These are phyloP conservation scores for Wickerhamomyces pijperi DNA, from an alignment of 805 yeast genomes.

Conservation along the genomic window DNA sequence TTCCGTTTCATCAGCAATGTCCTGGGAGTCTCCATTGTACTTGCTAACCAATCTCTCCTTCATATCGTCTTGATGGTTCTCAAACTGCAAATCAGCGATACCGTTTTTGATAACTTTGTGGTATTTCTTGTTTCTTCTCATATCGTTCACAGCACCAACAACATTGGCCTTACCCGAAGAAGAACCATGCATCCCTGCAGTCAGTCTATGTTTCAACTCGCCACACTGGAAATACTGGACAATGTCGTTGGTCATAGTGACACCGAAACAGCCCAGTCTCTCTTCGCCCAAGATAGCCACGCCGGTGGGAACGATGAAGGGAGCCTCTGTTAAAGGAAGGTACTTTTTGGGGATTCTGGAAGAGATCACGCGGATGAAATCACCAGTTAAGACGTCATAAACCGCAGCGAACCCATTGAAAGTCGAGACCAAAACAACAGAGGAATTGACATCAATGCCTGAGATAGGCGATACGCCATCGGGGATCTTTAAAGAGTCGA, in stretches of 20 bases:
- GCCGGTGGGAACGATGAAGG: conserved; percentile 9
- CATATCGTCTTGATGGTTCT: conserved; percentile 6
- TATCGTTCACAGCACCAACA: conserved; percentile 7
- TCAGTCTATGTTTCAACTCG: conserved; percentile 1
- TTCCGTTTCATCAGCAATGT: conserved; percentile 7
- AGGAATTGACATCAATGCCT: conserved; percentile 13
- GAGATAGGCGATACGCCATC: conserved; percentile 8
- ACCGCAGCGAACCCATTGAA: conserved; percentile 16
- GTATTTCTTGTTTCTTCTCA: conserved; percentile 9
- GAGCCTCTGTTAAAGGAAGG: conserved; percentile 4
- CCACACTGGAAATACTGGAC: conserved; percentile 17
- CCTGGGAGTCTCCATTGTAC: conserved; percentile 15
- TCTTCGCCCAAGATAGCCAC: conserved; percentile 6
- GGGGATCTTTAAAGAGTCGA: conserved; percentile 11
- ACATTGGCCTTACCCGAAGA: conserved; percentile 5
- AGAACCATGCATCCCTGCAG: too few species aligned
- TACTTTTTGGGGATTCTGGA: conserved; percentile 11
- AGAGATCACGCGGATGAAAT: conserved; percentile 7
- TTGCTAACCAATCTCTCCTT: conserved; percentile 9
- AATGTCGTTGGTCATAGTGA: conserved; percentile 9
- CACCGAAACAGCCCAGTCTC: conserved; percentile 9
- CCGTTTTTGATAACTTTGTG: conserved; percentile 11
- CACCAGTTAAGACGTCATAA: conserved; percentile 15
- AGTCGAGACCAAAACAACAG: conserved; percentile 13
- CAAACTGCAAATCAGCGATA: conserved; percentile 13